A percentile compares a stretch with the other conserved stretches of the same genome.
Evolutionary conservation across 108 stramenopile genomes (phyloP).

Genomic region (Skeletonema marinoi): DNA sequence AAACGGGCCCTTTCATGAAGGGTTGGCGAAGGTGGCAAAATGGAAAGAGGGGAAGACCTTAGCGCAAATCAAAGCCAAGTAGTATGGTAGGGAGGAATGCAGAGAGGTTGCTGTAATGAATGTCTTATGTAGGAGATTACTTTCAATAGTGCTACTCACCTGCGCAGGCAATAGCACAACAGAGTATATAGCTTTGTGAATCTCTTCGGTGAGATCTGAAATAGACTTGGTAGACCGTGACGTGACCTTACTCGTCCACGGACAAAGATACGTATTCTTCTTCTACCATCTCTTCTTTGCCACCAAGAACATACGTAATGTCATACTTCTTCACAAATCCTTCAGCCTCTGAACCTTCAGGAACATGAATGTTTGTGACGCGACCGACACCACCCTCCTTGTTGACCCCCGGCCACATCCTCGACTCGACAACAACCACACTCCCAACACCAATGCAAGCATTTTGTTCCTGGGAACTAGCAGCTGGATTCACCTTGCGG

Average conservation of each 20-base stretch:
- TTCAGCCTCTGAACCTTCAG: conserved; percentile 10
- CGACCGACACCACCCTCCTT: conserved; percentile 63
- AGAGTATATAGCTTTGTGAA: conserved; percentile 4
- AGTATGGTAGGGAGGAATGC: too few species aligned
- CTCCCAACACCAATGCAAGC: neutral
- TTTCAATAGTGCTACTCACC: neutral
- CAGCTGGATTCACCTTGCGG: conserved; percentile 1
- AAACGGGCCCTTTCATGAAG: too few species aligned
- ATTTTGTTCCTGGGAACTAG: neutral
- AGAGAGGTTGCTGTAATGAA: too few species aligned
- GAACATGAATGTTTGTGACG: conserved; percentile 36
- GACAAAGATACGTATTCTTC: conserved; percentile 39
- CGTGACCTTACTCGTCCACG: neutral
- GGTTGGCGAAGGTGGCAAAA: too few species aligned
- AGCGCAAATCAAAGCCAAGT: too few species aligned
- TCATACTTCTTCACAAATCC: conserved; percentile 42
- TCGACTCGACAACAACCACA: conserved; percentile 56
- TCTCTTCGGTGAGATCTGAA: neutral
- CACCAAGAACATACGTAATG: conserved; percentile 68
- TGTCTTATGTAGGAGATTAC: conserved; percentile 4
- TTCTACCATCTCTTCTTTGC: conserved; percentile 64
- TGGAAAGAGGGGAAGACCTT: too few species aligned
- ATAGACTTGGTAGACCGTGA: too few species aligned
- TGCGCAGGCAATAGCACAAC: neutral
- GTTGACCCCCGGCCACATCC: conserved; percentile 78